These are phyloP conservation scores for Selenicereus undatus DNA, from an alignment of 148 eudicot species.

Conservation along the genomic window DNA sequence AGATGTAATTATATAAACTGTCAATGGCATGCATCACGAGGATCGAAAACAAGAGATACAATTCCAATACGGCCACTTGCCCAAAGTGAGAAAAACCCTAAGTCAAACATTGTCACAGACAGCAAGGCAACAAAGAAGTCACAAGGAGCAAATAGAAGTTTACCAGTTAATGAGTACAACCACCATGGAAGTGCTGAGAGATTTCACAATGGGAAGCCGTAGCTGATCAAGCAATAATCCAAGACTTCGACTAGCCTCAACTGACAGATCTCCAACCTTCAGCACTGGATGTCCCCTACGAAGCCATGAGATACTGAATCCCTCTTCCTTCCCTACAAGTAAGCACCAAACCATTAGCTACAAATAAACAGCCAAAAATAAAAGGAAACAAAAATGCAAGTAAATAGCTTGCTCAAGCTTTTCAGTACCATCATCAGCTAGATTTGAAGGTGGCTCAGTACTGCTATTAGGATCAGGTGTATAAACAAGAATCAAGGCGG, in stretches of 20 bases:
- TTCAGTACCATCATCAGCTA: constrained; percentile 53
- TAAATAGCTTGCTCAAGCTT: constrained; percentile 11
- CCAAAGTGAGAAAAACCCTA: not conserved
- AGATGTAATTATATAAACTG: not conserved
- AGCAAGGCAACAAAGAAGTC: not conserved
- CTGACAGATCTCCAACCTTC: constrained; percentile 76
- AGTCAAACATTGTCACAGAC: not conserved
- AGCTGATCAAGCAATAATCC: constrained; percentile 92
- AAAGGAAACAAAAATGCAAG: not conserved
- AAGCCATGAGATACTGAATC: constrained; percentile 84
- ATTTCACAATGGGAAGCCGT: constrained; percentile 64
- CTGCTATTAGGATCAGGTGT: constrained; percentile 86
- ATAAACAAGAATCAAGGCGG: constrained; percentile 67
- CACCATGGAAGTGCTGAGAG: constrained; percentile 65
- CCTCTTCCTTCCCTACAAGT: constrained; percentile 43
- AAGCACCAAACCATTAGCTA: constrained; percentile 4
- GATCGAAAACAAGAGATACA: not conserved
- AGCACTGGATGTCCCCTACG: constrained; percentile 92
- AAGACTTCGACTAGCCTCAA: constrained; percentile 82
- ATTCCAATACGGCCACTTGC: not conserved
- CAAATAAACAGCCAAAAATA: constrained; percentile 11
- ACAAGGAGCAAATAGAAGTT: constrained; percentile 9
- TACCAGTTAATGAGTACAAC: constrained; percentile 90
- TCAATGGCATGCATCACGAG: not conserved
- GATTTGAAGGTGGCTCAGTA: constrained; percentile 60